Evolutionary conservation across 768 basidiomycete genomes (phyloP), one percentile per base, ranked within the genome.

Genomic region (Leucosporidium scottii): DNA sequence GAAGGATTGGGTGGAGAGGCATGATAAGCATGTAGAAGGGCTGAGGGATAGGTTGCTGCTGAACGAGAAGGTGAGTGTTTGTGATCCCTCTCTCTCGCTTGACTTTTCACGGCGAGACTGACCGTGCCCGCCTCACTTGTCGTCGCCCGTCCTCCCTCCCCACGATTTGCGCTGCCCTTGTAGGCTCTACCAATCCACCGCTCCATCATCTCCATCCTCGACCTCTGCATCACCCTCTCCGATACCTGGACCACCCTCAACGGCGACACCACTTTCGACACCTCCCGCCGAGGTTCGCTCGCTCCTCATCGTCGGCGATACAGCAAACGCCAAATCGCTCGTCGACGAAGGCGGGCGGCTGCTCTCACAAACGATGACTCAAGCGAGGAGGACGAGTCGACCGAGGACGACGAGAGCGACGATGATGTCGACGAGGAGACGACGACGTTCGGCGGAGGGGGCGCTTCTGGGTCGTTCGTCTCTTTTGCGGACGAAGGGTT

Each of bases 151-250:
- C 34, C 6, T 12, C 6, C 6, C 34, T 36, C 34, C 34, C 12
- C 34, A 1, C 56, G 8, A 21, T 13, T 39, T 18, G 20, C 15
- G 17, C 6, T 5, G 15, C 31, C 5, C 15, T 56, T 1, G 10
- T 17, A 58, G 57, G 31, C 34, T 6, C 18, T n/a, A 17, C 57
- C 57, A 17, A 30, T 36, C 23, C 34, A 58, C 36, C 57, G 57
- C 1, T 58, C 57, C 18, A 39, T 58, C 36, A 18, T 58, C 23
- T 34, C 34, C n/a, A 30, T 58, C 34, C 57, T 58, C 57, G 57
- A 58, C 57, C 57, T 58, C 57, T 58, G 57, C 57, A 31, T 58
- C 57, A 36, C 57, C 30, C 23, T 31, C 36, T 58, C 57, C 30
- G 57, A 58, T 36, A 31, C 57, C n/a, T 58, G 57, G 57, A 36